Evolutionary conservation across 1,284 basidiomycete genomes (phyloP), one percentile per base, ranked within the genome.

Genomic region (Moesziomyces parantarcticus): DNA sequence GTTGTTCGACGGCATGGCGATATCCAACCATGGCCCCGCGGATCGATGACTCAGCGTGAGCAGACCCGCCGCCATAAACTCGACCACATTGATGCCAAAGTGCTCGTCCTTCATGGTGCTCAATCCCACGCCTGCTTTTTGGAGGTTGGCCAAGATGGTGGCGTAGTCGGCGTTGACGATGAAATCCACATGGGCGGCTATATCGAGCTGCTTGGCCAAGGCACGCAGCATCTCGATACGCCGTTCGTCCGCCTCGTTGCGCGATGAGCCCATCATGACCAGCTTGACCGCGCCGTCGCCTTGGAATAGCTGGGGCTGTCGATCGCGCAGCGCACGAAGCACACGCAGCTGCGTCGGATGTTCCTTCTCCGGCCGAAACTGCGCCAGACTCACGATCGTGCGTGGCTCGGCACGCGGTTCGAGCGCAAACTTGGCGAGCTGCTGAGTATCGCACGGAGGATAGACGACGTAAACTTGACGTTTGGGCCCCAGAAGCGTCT

Each of bases 51-150:
- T 90, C 3, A 99, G 88, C 0, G 96, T 93, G 20, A 99, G 92
- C 2, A 96, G 88, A 0, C 96, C 96, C 0, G 96, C 93, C 3
- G 94, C 59, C 95, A 98, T 96, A 78, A 93, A 96, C 84, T 99
- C 96, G 9, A 99, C 96, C 20, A 99, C 88, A 77, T 95, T 97
- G 83, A 99, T 99, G 2, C 97, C 97, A 77, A 99, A 99, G 83
- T 99, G 96, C 84, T 99, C 97, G 81, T 99, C 95, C 1, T 95
- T 89, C 96, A 99, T 99, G 5, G 96, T 98, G 80, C 92, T 96
- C 23, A 98, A 83, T 0, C 97, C 96, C 5, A 97, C 88, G 61
- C 90, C 92, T 0, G 94, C 90, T 16, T 85, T 85, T 1, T 89
- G 88, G 1, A 99, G 87, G 85, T 89, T 89, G 1, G 84, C 69